phyloP scores from a whole-genome alignment of 768 basidiomycete genomes.

The Phylloporus scabripes region DNA sequence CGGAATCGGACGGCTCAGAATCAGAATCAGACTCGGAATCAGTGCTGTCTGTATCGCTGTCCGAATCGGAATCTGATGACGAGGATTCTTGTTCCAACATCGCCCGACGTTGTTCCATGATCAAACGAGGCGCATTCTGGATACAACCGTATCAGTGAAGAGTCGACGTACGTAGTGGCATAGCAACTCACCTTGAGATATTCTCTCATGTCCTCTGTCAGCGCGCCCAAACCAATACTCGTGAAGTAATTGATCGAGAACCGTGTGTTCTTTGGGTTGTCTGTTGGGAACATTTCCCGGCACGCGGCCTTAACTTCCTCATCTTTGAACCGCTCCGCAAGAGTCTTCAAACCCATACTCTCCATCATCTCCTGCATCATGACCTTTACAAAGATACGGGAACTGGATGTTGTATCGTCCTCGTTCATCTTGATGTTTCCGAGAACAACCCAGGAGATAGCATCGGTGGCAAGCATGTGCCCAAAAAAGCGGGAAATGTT shows the following conservation, averaged over 20 bases:
- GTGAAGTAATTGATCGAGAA: conserved; percentile 99
- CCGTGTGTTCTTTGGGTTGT: conserved; percentile 94
- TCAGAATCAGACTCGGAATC: conserved; percentile 38
- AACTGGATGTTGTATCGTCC: conserved; percentile 93
- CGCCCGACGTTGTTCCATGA: conserved; percentile 91
- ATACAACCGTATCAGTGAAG: conserved; percentile 2
- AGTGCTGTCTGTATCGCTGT: conserved; percentile 26
- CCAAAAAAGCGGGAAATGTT: conserved; percentile 98
- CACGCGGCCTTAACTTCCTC: conserved; percentile 71
- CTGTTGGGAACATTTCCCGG: conserved; percentile 88
- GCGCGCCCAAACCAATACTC: conserved; percentile 79
- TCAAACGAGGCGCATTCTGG: conserved; percentile 85
- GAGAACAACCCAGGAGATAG: conserved; percentile 84
- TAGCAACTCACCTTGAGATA: conserved; percentile 70
- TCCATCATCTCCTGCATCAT: conserved; percentile 95
- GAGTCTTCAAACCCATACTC: conserved; percentile 78
- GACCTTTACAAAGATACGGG: conserved; percentile 97
- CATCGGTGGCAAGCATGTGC: conserved; percentile 80
- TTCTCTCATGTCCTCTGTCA: conserved; percentile 97
- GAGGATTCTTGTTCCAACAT: conserved; percentile 67
- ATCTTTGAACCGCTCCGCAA: conserved; percentile 90
- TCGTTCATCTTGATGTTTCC: conserved; percentile 90
- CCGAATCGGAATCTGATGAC: conserved; percentile 37
- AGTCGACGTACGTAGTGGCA: not conserved
- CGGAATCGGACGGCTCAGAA: conserved; percentile 36